A percentile compares a stretch with the other conserved stretches of the same genome.
Evolutionary conservation across 2,329 filamentous ascomycete species (phyloP).

Genomic region (Meredithiella fracta): DNA sequence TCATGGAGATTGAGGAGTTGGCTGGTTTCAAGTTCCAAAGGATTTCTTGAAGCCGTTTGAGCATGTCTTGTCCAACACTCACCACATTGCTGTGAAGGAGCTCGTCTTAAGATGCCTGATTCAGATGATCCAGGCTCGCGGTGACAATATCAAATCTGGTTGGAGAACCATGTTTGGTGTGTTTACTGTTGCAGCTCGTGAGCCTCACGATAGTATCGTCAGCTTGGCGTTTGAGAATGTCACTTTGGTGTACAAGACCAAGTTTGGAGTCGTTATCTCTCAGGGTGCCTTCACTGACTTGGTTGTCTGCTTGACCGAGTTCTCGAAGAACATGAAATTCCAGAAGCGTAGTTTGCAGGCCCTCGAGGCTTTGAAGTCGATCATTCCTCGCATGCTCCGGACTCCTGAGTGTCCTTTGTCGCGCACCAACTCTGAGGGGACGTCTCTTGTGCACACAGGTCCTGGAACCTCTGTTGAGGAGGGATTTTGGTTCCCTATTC

Average conservation of each 20-base stretch:
- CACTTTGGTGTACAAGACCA: slow-evolving; percentile 82
- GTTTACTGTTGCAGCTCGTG: slow-evolving; percentile 85
- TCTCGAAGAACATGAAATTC: slow-evolving; percentile 96
- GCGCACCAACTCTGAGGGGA: slow-evolving; percentile 30
- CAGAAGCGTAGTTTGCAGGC: slow-evolving; percentile 97
- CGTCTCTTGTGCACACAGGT: slow-evolving; percentile 29
- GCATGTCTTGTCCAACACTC: slow-evolving; percentile 88
- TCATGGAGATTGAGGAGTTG: slow-evolving; percentile 95
- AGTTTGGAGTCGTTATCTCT: slow-evolving; percentile 88
- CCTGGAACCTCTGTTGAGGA: slow-evolving; percentile 82
- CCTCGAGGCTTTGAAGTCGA: slow-evolving; percentile 85
- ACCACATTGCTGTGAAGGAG: slow-evolving; percentile 83
- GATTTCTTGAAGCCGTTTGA: slow-evolving; percentile 98
- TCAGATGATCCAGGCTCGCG: slow-evolving; percentile 96
- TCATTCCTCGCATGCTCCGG: slow-evolving; percentile 85
- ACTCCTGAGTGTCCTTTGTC: slow-evolving; percentile 90
- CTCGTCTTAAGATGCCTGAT: slow-evolving; percentile 92
- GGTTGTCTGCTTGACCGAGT: slow-evolving; percentile 90
- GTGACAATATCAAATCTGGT: slow-evolving; percentile 90
- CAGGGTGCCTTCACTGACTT: slow-evolving; percentile 95
- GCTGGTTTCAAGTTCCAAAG: slow-evolving; percentile 99
- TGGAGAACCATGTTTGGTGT: slow-evolving; percentile 99
- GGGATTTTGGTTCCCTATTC: slow-evolving; percentile 94
- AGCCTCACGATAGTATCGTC: slow-evolving; percentile 88
- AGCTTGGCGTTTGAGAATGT: slow-evolving; percentile 93